Base-by-base conservation (phyloP, 2,329 filamentous ascomycete genomes). In the Phoma sp. region DNA sequence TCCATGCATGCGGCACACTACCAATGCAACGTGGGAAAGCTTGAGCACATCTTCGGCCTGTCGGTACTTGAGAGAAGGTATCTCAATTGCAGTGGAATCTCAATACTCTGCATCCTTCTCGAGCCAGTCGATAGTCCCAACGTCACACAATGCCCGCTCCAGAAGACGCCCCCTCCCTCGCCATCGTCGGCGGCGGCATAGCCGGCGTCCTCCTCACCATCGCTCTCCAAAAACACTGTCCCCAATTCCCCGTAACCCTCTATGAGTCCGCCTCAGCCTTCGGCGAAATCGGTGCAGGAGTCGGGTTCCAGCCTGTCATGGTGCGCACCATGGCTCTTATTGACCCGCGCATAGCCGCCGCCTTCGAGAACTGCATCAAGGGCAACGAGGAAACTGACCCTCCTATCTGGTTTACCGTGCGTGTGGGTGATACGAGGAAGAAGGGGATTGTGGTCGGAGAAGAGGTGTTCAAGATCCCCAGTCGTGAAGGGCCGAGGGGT, bases 111-210 rank as follows among this genome's bases (percentile, higher is more conserved):
- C 18, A 18, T 18, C 18, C 18, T 18, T 18, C 18, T 18, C 18
- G 18, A 18, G 18, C 18, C 18, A 18, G 18, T 18, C 18, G 18
- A 18, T 18, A 18, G 18, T 18, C 18, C 18, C 18, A 18, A 18
- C 18, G 18, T 18, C 18, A 18, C 18, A 18, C 18, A 18, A 18
- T 18, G 18, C 18, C 18, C 18, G 18, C 32, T n/a, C 13, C 32
- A 9, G 22, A 25, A 35, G 63, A 71, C 50, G 41, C 60, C 9
- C 74, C 77, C 59, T 72, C 70, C 41, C 67, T 85, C 55, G 83
- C 83, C 56, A 82, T 87, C 24, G 72, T 86, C 14, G 84, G 84
- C 57, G 83, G 83, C 37, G 84, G 84, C n/a, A 84, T 87, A 43
- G 79, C 79, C 5, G 84, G 84, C 18, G 70, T 86, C 2, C 73